Evolutionary conservation across 257 asterid genomes (phyloP), one percentile per base, ranked within the genome.

Genomic region (Ehretia macrophylla): DNA sequence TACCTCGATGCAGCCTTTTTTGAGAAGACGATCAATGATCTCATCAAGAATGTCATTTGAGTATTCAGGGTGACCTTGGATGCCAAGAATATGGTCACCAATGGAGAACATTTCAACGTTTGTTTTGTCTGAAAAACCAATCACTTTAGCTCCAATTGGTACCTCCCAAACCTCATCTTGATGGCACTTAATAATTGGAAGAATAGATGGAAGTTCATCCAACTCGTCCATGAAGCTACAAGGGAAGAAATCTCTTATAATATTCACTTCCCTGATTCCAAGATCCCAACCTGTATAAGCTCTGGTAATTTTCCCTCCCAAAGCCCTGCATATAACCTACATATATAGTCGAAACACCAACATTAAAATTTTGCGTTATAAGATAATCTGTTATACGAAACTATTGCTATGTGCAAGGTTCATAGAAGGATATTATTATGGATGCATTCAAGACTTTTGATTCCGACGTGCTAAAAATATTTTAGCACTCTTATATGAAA

Each of bases 121-220:
- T 0, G 96, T 90, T 57, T 81, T 81, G 1, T 81, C 83, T 1
- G 97, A 90, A 56, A 51, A 62, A 46, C 85, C 93, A 18, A 90
- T 59, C 11, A 87, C 69, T 62, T 81, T 72, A 3, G 82, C 97
- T 32, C 85, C 87, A 17, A 39, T 56, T 8, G 97, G 96, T 51
- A 81, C 80, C 64, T 89, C 97, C 85, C 83, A 86, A 0, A 86
- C 90, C 92, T 88, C 93, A 56, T 88, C 96, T 74, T 82, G 89
- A 57, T 88, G 96, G 60, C 89, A 83, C 72, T 88, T 68, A 47
- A 88, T 81, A 40, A 88, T 68, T 0, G 85, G 77, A 67, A 88
- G 78, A 35, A 58, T 27, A 11, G 60, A 61, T 54, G 95, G 90
- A 50, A 79, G 73, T 58, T 80, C 77, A 18, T 75, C 83, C 51